A percentile compares a stretch with the other conserved stretches of the same genome.
Conservation (phyloP, 768 basidiomycete species). For the Mycena amicta region DNA sequence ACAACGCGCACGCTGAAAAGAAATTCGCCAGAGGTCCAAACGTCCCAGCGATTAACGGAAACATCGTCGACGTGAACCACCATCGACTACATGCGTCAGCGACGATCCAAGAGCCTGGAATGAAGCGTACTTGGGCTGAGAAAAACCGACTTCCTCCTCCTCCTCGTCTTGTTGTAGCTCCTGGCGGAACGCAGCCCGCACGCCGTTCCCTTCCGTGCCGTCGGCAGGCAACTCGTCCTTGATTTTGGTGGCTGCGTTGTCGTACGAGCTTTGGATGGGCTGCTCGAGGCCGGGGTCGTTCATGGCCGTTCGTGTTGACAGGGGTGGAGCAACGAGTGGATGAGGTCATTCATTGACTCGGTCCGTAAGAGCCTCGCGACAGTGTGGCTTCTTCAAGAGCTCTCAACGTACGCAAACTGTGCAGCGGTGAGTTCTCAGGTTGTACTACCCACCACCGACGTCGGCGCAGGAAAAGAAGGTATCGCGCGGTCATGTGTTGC, state of each 20-base stretch:
- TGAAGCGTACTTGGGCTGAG: constrained; percentile 24
- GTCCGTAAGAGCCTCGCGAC: too few species aligned
- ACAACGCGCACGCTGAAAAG: constrained; percentile 40
- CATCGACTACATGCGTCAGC: constrained; percentile 30
- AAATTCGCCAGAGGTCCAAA: constrained; percentile 44
- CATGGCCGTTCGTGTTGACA: constrained; percentile 14
- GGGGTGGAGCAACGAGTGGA: background rate
- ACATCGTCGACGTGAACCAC: constrained; percentile 44
- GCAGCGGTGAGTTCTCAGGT: too few species aligned
- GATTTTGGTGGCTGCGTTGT: constrained; percentile 9
- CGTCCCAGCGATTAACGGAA: constrained; percentile 44
- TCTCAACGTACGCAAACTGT: too few species aligned
- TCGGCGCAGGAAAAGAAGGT: too few species aligned
- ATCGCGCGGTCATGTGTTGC: too few species aligned
- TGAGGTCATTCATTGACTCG: too few species aligned
- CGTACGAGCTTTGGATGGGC: constrained; percentile 21
- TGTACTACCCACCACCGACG: too few species aligned
- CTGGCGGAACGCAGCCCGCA: constrained; percentile 10
- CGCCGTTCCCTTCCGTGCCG: background rate
- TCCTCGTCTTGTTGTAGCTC: constrained; percentile 42
- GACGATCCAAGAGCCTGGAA: background rate
- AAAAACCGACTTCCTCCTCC: constrained; percentile 29
- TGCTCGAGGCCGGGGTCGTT: constrained; percentile 31
- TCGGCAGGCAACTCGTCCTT: background rate
- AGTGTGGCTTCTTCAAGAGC: too few species aligned